Evolutionary conservation across 2,329 filamentous ascomycete species (phyloP).

Genomic region (Xylaria sp.): DNA sequence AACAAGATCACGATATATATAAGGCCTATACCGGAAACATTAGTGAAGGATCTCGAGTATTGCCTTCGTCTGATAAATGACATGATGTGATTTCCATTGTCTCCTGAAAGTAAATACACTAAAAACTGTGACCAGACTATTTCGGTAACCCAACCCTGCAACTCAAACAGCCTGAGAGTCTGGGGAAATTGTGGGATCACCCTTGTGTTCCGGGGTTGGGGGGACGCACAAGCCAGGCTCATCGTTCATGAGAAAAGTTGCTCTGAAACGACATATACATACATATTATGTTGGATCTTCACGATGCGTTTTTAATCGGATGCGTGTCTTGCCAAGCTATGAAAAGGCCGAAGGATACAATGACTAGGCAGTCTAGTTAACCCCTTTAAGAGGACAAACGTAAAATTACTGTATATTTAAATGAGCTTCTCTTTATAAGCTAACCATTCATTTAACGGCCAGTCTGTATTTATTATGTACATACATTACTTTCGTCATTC

Average conservation of each 20-base stretch:
- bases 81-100: slow-evolving; percentile 15
- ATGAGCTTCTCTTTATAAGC: neutral
- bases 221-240: slow-evolving; percentile 20
- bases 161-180: slow-evolving; percentile 19
- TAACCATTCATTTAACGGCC: neutral
- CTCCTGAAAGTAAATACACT: slow-evolving; percentile 14
- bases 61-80: slow-evolving; percentile 5
- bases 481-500: neutral
- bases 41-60: slow-evolving; percentile 16
- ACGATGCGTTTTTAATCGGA: neutral
- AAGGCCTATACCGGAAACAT: slow-evolving; percentile 1
- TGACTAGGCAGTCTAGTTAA: too few species aligned
- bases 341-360: neutral
- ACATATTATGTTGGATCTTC: slow-evolving; percentile 1
- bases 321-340: neutral
- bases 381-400: too few species aligned
- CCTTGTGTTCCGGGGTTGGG: slow-evolving; percentile 20
- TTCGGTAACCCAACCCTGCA: slow-evolving; percentile 25
- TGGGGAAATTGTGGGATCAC: slow-evolving; percentile 34
- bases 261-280: slow-evolving; percentile 13
- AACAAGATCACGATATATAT: slow-evolving; percentile 7
- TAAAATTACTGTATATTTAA: neutral
- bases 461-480: neutral
- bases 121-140: slow-evolving; percentile 23
- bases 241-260: neutral